Percentiles rank a stretch among this genome's conserved stretches.
These are phyloP conservation scores for Salvia rosmarinus DNA, from an alignment of 257 asterid genomes.

Conservation along the genomic window DNA sequence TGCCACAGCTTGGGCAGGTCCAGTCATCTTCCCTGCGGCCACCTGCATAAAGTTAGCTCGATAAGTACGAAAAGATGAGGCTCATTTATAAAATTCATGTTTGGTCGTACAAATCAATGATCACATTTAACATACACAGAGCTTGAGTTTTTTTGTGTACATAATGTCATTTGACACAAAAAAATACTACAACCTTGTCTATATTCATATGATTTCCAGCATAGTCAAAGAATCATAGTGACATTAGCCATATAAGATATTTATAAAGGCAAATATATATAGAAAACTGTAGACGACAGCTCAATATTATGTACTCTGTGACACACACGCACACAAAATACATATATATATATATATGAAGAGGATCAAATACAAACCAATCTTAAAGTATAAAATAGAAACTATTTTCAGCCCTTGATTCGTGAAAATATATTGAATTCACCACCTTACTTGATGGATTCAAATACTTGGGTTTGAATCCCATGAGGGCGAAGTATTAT, in stretches of 20 bases:
- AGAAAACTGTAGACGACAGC: background rate
- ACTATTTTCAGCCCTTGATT: too few relatives aligned
- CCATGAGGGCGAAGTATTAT: too few relatives aligned
- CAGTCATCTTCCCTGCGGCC: slow-evolving; percentile 97
- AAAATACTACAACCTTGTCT: background rate
- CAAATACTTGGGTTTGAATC: too few relatives aligned
- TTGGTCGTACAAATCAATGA: background rate
- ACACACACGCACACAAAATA: too few relatives aligned
- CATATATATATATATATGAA: too few relatives aligned
- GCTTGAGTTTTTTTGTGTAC: background rate
- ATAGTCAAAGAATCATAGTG: background rate
- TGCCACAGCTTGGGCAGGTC: slow-evolving; percentile 93
- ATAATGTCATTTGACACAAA: background rate
- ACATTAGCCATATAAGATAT: background rate
- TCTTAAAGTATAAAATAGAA: too few relatives aligned
- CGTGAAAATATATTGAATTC: too few relatives aligned
- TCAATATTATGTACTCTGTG: background rate
- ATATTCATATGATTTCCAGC: background rate
- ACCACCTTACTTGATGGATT: too few relatives aligned
- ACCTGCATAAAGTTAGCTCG: slow-evolving; percentile 49
- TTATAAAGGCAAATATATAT: background rate
- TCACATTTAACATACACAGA: background rate
- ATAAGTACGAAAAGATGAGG: background rate
- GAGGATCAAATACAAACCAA: too few relatives aligned
- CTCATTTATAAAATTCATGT: background rate